Conservation (phyloP, 768 basidiomycete species). For the Hypsizygus marmoreus region DNA sequence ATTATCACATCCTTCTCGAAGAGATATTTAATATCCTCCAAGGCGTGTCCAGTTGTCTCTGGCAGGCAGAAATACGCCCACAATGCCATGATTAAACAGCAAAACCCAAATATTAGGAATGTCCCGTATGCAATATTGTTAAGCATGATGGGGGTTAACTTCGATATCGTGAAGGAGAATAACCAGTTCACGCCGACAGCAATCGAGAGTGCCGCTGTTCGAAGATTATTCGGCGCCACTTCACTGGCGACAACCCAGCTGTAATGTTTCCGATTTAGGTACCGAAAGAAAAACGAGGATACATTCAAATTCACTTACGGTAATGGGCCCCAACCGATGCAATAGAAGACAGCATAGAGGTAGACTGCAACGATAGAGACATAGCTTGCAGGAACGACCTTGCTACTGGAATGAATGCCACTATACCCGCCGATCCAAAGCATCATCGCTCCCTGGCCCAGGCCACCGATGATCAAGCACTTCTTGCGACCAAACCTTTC, state of each 20-base stretch:
- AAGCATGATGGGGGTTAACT: conserved; percentile 40
- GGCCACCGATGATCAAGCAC: conserved; percentile 49
- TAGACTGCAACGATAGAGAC: conserved; percentile 48
- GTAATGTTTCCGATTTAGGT: conserved; percentile 6
- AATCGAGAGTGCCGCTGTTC: conserved; percentile 37
- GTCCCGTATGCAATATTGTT: conserved; percentile 37
- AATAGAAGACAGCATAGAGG: conserved; percentile 49
- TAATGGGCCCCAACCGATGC: conserved; percentile 41
- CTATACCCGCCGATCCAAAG: conserved; percentile 48
- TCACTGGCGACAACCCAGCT: conserved; percentile 46
- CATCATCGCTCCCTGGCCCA: conserved; percentile 50
- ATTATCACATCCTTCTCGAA: conserved; percentile 41
- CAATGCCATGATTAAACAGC: conserved; percentile 40
- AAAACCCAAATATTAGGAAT: conserved; percentile 43
- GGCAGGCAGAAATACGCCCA: conserved; percentile 49
- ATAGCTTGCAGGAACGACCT: conserved; percentile 40
- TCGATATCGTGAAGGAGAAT: conserved; percentile 47
- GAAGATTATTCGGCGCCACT: conserved; percentile 46
- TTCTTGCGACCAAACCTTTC: conserved; percentile 50
- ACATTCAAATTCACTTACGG: conserved; percentile 36
- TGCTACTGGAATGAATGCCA: conserved; percentile 31
- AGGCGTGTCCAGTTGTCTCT: conserved; percentile 45
- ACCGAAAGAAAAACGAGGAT: neutral
- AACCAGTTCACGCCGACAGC: conserved; percentile 47
- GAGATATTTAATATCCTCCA: conserved; percentile 48